These are phyloP conservation scores for Rhizopogon vinicolor DNA, from an alignment of 768 basidiomycete genomes.

Conservation along the genomic window DNA sequence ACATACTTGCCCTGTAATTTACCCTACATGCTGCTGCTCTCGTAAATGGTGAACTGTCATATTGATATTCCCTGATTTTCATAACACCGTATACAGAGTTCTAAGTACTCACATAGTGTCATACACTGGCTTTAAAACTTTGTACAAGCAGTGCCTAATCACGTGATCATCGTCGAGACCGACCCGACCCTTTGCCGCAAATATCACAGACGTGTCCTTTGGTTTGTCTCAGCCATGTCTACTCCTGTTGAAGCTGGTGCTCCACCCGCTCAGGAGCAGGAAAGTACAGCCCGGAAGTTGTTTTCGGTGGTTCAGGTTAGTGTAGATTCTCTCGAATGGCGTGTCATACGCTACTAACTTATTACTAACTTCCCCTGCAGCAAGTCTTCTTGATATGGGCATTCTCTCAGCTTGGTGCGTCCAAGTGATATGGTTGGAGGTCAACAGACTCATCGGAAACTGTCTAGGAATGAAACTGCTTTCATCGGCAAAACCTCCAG, in stretches of 20 bases:
- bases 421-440: background rate
- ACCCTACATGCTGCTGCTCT: background rate
- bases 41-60: background rate
- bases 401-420: conserved; percentile 61
- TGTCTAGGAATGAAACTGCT: conserved; percentile 42
- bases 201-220: background rate
- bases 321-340: background rate
- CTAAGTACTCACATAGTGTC: too few relatives aligned
- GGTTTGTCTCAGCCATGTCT: conserved; percentile 12
- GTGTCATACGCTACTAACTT: background rate
- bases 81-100: too few relatives aligned
- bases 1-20: background rate
- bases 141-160: background rate
- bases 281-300: conserved; percentile 31
- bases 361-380: conserved; percentile 29
- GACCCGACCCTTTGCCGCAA: background rate
- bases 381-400: conserved; percentile 67
- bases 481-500: conserved; percentile 28
- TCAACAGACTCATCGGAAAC: background rate
- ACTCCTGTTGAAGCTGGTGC: conserved; percentile 17
- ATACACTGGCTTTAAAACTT: too few relatives aligned
- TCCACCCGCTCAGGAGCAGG: conserved; percentile 24
- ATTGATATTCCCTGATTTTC: too few relatives aligned
- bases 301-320: conserved; percentile 41
- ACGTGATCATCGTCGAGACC: background rate